Conservation (phyloP, 1,284 basidiomycete species). For the Boletus subluridellus region DNA sequence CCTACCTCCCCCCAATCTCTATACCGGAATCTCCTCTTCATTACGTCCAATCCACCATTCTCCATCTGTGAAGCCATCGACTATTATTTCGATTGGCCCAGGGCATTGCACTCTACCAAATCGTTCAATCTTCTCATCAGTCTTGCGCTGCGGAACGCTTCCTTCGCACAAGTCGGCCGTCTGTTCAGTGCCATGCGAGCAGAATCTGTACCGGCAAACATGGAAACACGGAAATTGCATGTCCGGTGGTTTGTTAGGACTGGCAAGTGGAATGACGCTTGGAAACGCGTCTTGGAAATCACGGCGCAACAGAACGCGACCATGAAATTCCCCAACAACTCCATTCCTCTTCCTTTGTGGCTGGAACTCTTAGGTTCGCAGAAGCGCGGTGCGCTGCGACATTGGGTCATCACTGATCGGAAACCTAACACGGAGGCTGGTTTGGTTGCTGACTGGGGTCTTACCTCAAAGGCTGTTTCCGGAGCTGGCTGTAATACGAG, state of each 20-base stretch:
- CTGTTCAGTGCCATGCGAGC: constrained; percentile 43
- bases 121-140: constrained; percentile 55
- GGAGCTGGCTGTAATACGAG: background rate
- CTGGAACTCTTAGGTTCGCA: constrained; percentile 48
- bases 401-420: constrained; percentile 13
- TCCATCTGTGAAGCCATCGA: constrained; percentile 43
- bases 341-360: constrained; percentile 48
- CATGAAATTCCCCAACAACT: background rate
- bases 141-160: constrained; percentile 43
- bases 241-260: constrained; percentile 48
- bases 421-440: background rate
- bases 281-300: constrained; percentile 36
- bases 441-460: background rate
- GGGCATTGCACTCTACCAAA: constrained; percentile 40
- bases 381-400: constrained; percentile 35
- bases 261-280: constrained; percentile 50
- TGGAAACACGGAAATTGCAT: constrained; percentile 47
- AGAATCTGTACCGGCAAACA: constrained; percentile 37
- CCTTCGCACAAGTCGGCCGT: constrained; percentile 41
- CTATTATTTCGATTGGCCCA: constrained; percentile 46
- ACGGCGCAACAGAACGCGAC: constrained; percentile 2
- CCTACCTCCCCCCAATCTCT: constrained; percentile 35
- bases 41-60: constrained; percentile 31
- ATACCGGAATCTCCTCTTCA: constrained; percentile 45
- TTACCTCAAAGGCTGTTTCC: background rate